These are phyloP conservation scores for Tricholoma matsutake DNA, from an alignment of 768 basidiomycete genomes.

Conservation along the genomic window DNA sequence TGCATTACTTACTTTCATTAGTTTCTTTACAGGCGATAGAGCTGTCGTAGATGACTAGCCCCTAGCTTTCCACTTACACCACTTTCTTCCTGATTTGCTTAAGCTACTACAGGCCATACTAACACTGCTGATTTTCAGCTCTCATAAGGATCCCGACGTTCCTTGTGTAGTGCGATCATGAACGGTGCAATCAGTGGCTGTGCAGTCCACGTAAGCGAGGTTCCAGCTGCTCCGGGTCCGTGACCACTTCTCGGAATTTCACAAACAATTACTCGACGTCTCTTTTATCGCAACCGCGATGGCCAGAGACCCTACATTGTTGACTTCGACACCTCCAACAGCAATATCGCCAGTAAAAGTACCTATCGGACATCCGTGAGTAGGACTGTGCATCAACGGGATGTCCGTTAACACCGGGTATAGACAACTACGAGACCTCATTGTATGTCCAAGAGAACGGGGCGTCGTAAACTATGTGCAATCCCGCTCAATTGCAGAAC, in stretches of 20 bases:
- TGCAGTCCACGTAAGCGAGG: no score
- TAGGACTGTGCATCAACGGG: constrained; percentile 13
- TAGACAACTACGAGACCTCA: constrained; percentile 76
- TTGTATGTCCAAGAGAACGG: constrained; percentile 66
- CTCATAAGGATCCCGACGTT: no score
- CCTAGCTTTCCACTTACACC: no score
- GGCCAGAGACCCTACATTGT: constrained; percentile 44
- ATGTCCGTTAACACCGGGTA: constrained; percentile 4
- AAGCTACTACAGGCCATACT: no score
- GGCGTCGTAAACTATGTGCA: constrained; percentile 66
- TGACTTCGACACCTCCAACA: constrained; percentile 42
- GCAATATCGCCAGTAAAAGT: constrained; percentile 41
- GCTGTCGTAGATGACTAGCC: no score
- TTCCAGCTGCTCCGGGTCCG: no score
- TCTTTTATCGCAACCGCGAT: constrained; percentile 29
- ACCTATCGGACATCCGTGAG: constrained; percentile 63
- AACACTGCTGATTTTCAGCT: no score
- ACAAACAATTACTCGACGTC: background rate
- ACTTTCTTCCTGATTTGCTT: no score
- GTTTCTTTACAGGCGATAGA: no score
- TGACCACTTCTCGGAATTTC: background rate
- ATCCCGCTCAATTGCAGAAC: constrained; percentile 61
- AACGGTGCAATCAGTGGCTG: no score
- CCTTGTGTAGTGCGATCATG: no score
- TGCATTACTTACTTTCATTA: no score